A percentile compares a stretch with the other conserved stretches of the same genome.
Conservation (phyloP, 2,329 filamentous ascomycete species). For the Fonsecaea multimorphosa region DNA sequence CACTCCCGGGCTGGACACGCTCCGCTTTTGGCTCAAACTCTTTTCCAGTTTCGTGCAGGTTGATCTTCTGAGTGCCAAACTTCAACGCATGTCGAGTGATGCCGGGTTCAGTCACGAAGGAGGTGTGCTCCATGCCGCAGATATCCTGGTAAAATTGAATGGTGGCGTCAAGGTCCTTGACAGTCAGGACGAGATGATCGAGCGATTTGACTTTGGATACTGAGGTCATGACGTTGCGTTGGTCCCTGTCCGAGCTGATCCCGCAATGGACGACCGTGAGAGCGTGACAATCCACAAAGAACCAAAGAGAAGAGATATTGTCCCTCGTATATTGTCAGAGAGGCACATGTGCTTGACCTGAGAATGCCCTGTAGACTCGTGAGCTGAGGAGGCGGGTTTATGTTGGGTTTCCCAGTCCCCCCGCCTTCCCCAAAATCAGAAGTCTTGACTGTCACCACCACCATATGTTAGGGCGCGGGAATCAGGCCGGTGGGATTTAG, state of each 20-base stretch:
- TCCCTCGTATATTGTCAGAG: neutral
- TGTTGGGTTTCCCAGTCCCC: neutral
- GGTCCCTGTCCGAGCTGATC: neutral
- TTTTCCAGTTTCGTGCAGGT: conserved; percentile 63
- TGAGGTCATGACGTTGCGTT: conserved; percentile 21
- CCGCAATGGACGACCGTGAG: neutral
- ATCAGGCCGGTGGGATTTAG: neutral
- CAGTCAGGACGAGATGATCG: conserved; percentile 68
- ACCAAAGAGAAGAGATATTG: neutral
- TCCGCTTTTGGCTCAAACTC: conserved; percentile 67
- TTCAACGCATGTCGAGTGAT: conserved; percentile 58
- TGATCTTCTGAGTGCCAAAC: conserved; percentile 67
- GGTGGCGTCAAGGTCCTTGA: conserved; percentile 57
- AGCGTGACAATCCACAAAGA: neutral
- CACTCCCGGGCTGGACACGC: conserved; percentile 61
- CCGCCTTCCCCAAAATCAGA: neutral
- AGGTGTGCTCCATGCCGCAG: conserved; percentile 64
- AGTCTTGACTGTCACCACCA: neutral
- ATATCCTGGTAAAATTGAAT: conserved; percentile 61
- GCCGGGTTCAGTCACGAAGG: conserved; percentile 54
- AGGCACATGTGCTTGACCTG: neutral
- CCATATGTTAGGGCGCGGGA: neutral
- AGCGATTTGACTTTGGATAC: conserved; percentile 53
- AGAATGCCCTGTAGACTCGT: neutral
- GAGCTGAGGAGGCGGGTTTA: neutral